phyloP scores from a whole-genome alignment of 345 rosid genomes.

The Noccaea caerulescens region DNA sequence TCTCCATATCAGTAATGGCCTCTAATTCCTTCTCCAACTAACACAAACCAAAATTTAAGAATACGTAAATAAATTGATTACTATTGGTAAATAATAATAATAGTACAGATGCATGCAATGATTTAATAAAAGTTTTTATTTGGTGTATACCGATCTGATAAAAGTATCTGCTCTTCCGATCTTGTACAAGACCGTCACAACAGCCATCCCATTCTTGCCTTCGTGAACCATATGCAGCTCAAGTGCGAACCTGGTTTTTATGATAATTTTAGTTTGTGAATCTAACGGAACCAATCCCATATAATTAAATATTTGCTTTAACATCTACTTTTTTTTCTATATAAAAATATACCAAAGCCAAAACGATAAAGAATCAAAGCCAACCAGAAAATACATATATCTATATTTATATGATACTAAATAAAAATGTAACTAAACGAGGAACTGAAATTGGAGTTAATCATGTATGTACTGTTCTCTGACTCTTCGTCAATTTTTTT shows the following conservation, averaged over 20 bases:
- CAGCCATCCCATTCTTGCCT: constrained; percentile 59
- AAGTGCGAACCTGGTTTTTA: constrained; percentile 52
- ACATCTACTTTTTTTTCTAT: too few species aligned
- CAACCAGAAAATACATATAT: too few species aligned
- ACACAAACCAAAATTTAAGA: neutral
- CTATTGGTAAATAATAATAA: neutral
- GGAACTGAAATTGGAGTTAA: too few species aligned
- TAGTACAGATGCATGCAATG: neutral
- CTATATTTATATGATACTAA: too few species aligned
- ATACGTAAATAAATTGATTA: neutral
- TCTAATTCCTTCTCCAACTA: constrained; percentile 54
- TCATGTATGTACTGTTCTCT: too few species aligned
- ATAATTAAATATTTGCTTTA: too few species aligned
- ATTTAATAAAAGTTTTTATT: neutral
- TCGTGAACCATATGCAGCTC: constrained; percentile 89
- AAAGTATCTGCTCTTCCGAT: constrained; percentile 76
- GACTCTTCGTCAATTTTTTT: too few species aligned
- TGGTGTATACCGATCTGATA: constrained; percentile 52
- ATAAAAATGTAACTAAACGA: too few species aligned
- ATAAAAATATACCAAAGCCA: too few species aligned
- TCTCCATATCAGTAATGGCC: constrained; percentile 38
- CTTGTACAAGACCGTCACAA: constrained; percentile 72
- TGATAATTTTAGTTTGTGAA: neutral
- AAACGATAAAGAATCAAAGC: too few species aligned
- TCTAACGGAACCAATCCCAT: too few species aligned